Percentiles rank a stretch among this genome's conserved stretches.
Conservation (phyloP, 306 rosid genomes). For the Cucumis melo region DNA sequence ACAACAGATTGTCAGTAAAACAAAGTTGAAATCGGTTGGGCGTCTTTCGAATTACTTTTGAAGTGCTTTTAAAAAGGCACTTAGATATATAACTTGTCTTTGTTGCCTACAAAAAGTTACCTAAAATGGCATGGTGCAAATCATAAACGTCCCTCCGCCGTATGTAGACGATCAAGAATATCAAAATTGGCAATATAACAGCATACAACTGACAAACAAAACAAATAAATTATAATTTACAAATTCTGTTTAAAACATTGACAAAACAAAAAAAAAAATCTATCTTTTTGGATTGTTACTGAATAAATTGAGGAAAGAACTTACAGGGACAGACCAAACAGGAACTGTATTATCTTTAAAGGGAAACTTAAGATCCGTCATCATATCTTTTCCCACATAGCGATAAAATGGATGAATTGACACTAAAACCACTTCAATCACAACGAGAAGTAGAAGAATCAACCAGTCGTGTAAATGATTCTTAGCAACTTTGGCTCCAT, state of each 20-base stretch:
- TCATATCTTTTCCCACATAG: conserved; percentile 83
- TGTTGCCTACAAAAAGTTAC: conserved; percentile 19
- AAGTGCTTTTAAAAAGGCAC: background rate
- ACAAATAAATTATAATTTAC: too few relatives aligned
- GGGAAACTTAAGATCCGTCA: conserved; percentile 81
- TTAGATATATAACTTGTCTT: background rate
- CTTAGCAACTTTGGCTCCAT: conserved; percentile 70
- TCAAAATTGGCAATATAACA: conserved; percentile 56
- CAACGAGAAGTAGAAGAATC: conserved; percentile 49
- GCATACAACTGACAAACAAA: conserved; percentile 49
- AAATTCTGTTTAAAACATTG: background rate
- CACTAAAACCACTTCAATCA: conserved; percentile 34
- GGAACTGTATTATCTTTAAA: conserved; percentile 77
- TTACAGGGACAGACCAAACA: conserved; percentile 84
- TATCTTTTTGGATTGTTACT: background rate
- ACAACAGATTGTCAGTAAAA: background rate
- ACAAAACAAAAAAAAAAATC: background rate
- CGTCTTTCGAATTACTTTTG: background rate
- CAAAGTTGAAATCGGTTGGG: background rate
- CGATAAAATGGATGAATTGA: conserved; percentile 65
- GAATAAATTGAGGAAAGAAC: background rate
- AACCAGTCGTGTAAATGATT: conserved; percentile 69
- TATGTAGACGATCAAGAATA: conserved; percentile 46
- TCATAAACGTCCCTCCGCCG: conserved; percentile 81
- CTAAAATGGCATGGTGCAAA: conserved; percentile 73